Conservation (phyloP, 129 eudicot species). For the Chrysanthemum lavandulifolium region DNA sequence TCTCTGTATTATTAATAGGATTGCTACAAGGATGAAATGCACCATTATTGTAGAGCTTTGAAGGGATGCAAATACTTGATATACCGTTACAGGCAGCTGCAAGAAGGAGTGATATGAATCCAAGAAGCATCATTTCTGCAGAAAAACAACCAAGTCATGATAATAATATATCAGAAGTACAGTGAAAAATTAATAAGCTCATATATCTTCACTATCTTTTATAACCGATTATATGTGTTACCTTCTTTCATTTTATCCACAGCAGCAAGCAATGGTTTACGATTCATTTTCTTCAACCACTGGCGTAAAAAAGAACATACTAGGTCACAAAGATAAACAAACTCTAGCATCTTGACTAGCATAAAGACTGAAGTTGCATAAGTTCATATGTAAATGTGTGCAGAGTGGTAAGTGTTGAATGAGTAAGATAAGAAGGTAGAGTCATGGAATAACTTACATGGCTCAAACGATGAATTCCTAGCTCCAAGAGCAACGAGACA, state of each 20-base stretch:
- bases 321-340: conserved; percentile 16
- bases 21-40: conserved; percentile 87
- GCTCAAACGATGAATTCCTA: conserved; percentile 76
- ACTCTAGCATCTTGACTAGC: neutral
- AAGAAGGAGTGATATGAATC: conserved; percentile 89
- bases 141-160: conserved; percentile 20
- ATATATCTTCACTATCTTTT: neutral
- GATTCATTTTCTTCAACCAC: conserved; percentile 85
- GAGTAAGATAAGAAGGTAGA: no score
- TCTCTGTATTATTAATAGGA: conserved; percentile 39
- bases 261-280: conserved; percentile 92
- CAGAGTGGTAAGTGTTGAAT: no score
- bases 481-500: conserved; percentile 93
- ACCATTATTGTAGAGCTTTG: conserved; percentile 65
- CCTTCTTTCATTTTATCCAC: conserved; percentile 99
- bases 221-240: conserved; percentile 10
- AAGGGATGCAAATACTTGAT: conserved; percentile 81
- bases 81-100: conserved; percentile 83
- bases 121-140: conserved; percentile 97
- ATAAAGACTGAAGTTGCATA: no score
- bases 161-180: neutral
- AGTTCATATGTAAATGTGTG: no score
- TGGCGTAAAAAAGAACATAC: conserved; percentile 32
- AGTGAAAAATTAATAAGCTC: neutral
- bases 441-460: conserved; percentile 52